These are phyloP conservation scores for Botrytis tulipae DNA, from an alignment of 2,329 filamentous ascomycete genomes.

Conservation along the genomic window DNA sequence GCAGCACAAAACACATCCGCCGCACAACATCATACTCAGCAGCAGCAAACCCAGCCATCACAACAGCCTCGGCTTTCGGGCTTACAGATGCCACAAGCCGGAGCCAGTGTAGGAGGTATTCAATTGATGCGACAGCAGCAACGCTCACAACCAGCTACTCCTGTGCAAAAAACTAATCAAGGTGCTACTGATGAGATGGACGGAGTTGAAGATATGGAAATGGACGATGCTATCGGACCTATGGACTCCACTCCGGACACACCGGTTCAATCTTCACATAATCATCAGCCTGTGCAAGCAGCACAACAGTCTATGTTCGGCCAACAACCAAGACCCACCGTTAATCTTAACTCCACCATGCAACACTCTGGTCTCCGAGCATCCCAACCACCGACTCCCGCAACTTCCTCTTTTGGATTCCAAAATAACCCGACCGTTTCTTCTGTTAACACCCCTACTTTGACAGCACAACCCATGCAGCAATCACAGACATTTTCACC, in stretches of 20 bases:
- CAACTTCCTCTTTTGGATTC: constrained; percentile 71
- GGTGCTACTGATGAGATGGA: constrained; percentile 65
- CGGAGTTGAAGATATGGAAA: constrained; percentile 90
- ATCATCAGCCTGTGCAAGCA: constrained; percentile 65
- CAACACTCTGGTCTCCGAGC: constrained; percentile 77
- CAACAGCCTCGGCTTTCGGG: constrained; percentile 31
- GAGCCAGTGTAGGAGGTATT: constrained; percentile 36
- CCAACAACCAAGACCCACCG: constrained; percentile 63
- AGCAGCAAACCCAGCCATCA: constrained; percentile 34
- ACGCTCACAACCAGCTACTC: constrained; percentile 38
- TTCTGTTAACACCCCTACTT: constrained; percentile 91
- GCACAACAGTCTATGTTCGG: constrained; percentile 64
- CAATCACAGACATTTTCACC: constrained; percentile 45
- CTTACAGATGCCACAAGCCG: constrained; percentile 36
- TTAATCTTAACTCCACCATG: constrained; percentile 70
- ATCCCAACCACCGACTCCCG: constrained; percentile 83
- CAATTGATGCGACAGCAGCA: constrained; percentile 39
- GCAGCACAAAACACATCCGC: constrained; percentile 39
- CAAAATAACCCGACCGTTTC: constrained; percentile 96
- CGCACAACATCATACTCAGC: constrained; percentile 50
- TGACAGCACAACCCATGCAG: constrained; percentile 70
- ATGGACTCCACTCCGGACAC: constrained; percentile 61
- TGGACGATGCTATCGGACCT: constrained; percentile 76
- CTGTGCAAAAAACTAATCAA: constrained; percentile 34
- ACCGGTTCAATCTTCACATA: constrained; percentile 32